Evolutionary conservation across 306 rosid genomes (phyloP).

Genomic region (Cicer chorassanicum): DNA sequence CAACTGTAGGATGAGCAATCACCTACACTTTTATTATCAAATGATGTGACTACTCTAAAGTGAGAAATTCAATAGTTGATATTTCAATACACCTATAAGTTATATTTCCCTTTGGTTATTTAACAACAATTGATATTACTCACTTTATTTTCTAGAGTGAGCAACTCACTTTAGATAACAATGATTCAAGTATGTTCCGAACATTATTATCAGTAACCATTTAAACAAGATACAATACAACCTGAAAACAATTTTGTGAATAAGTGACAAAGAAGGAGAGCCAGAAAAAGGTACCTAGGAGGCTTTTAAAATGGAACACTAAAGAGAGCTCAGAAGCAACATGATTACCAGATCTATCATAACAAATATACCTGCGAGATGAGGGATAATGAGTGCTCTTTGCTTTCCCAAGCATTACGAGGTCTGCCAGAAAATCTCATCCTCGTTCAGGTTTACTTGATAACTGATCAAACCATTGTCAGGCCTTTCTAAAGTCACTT

Average conservation of each 20-base stretch:
- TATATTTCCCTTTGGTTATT: not conserved
- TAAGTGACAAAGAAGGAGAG: not conserved
- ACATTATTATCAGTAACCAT: not conserved
- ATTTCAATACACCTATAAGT: too few relatives aligned
- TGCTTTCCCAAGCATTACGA: not conserved
- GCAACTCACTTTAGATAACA: not conserved
- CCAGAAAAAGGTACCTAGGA: not conserved
- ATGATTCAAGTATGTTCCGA: not conserved
- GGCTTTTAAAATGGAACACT: not conserved
- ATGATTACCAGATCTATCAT: conserved; percentile 5
- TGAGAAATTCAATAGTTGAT: too few relatives aligned
- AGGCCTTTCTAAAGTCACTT: not conserved
- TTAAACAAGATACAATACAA: conserved; percentile 3
- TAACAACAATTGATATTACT: not conserved
- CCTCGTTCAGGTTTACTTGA: conserved; percentile 9
- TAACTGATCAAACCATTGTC: not conserved
- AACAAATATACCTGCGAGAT: conserved; percentile 16
- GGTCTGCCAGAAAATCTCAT: conserved; percentile 13
- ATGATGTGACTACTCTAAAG: not conserved
- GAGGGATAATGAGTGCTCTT: conserved; percentile 16
- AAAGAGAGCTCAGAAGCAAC: conserved; percentile 17
- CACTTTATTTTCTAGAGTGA: not conserved
- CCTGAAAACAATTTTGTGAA: not conserved
- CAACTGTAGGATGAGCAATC: too few relatives aligned
- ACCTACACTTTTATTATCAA: not conserved